Conservation (phyloP, 345 rosid genomes). For the Syzygium oleosum region DNA sequence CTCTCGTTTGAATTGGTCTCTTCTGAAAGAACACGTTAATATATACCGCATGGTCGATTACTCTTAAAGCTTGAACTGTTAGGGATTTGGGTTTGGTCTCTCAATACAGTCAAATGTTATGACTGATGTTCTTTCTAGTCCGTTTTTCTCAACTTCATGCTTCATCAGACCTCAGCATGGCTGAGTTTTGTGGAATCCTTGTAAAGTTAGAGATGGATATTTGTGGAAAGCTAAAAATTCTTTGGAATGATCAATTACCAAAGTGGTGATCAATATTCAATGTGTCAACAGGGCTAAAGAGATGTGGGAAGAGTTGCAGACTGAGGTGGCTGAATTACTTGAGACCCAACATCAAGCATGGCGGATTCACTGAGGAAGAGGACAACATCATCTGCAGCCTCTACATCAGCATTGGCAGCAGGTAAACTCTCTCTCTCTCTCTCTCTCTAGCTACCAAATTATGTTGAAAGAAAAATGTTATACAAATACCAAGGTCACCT, state of each 20-base stretch:
- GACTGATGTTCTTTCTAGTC: neutral
- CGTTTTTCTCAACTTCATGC: neutral
- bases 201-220: neutral
- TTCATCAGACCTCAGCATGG: neutral
- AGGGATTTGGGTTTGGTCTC: neutral
- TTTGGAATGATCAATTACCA: neutral
- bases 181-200: neutral
- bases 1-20: neutral
- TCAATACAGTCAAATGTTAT: neutral
- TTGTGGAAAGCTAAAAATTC: neutral
- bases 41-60: neutral
- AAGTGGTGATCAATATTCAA: neutral
- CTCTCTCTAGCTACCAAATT: neutral
- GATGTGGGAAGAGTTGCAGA: conserved; percentile 98
- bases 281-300: conserved; percentile 54
- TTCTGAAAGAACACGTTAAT: neutral
- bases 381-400: conserved; percentile 95
- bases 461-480: neutral
- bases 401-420: conserved; percentile 97
- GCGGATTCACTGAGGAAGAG: conserved; percentile 97
- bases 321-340: conserved; percentile 95
- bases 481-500: neutral
- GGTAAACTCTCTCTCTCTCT: conserved; percentile 24
- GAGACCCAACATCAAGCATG: conserved; percentile 95
- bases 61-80: neutral